These are phyloP conservation scores for sweet orange (Citrus sinensis) DNA, from an alignment of 345 rosid species.

Conservation along the genomic window DVS_A1.0 CM039161.1:3294001-3294500, in stretches of 20 bases:
- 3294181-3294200: not conserved
- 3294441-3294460: too few relatives aligned
- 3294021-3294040: not conserved
- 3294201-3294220: not conserved
- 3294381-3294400: too few relatives aligned
- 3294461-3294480: too few relatives aligned
- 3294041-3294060: not conserved
- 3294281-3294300: not conserved
- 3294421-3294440: too few relatives aligned
- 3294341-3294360: too few relatives aligned
- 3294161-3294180: conserved; percentile 1
- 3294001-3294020: not conserved
- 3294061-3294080: not conserved
- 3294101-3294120: too few relatives aligned
- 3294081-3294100: not conserved
- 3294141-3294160: not conserved
- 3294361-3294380: too few relatives aligned
- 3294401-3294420: too few relatives aligned
- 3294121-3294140: too few relatives aligned
- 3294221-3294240: not conserved
- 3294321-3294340: not conserved
- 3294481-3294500: too few relatives aligned
- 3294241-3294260: not conserved
- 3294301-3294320: not conserved
- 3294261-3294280: not conserved